A percentile compares a stretch with the other conserved stretches of the same genome.
phyloP scores from a whole-genome alignment of 768 basidiomycete species.

The Mycena indigotica region DNA sequence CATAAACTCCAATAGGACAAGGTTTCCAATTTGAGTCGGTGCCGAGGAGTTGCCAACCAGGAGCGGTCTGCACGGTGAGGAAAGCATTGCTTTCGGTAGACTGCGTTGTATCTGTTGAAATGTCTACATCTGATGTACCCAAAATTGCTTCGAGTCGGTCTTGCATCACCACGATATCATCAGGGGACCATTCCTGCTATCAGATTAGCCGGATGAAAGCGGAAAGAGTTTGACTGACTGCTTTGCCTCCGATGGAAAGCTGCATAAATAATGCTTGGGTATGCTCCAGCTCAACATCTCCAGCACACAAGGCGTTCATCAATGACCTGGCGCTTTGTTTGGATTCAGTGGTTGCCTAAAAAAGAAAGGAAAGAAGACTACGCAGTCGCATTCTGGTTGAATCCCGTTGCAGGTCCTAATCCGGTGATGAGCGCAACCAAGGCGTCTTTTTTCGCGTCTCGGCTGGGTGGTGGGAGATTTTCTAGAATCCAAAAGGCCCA shows the following conservation, averaged over 20 bases:
- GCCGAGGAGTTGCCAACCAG: constrained; percentile 60
- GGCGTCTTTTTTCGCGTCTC: constrained; percentile 48
- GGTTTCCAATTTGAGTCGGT: constrained; percentile 54
- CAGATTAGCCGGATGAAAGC: no score
- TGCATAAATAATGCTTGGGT: constrained; percentile 28
- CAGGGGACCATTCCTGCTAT: constrained; percentile 55
- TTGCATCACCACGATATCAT: constrained; percentile 58
- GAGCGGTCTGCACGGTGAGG: constrained; percentile 21
- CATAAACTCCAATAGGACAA: constrained; percentile 68
- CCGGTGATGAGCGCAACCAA: constrained; percentile 49
- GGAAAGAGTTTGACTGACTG: no score
- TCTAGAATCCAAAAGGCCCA: constrained; percentile 70
- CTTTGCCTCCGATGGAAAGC: no score
- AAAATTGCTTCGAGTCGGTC: constrained; percentile 48
- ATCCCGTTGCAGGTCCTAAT: constrained; percentile 42
- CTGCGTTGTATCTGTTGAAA: background rate
- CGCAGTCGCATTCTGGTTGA: constrained; percentile 33
- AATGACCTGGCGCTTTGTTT: constrained; percentile 31
- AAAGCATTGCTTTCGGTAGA: background rate
- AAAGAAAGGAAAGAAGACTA: constrained; percentile 26
- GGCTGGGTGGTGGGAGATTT: constrained; percentile 35
- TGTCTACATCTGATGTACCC: constrained; percentile 10
- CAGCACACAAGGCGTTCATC: constrained; percentile 43
- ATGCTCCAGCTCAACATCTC: constrained; percentile 36
- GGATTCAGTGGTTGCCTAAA: background rate